phyloP scores from a whole-genome alignment of 441 rosid species.

The Brassica hybrid region DNA sequence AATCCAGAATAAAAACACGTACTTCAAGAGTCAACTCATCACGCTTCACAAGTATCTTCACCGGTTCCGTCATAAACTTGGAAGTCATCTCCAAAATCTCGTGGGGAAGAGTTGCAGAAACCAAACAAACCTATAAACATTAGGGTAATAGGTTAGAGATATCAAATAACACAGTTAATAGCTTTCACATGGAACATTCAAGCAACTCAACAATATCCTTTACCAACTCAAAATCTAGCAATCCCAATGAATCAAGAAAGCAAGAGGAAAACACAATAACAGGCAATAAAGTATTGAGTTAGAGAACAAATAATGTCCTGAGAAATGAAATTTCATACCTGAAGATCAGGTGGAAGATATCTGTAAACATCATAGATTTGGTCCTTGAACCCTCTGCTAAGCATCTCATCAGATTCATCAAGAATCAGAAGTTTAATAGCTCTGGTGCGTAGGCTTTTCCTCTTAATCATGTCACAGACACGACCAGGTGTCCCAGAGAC shows the following conservation, averaged over 20 bases:
- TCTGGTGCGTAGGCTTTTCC: slow-evolving; percentile 90
- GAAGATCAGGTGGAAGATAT: slow-evolving; percentile 97
- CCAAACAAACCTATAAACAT: slow-evolving; percentile 76
- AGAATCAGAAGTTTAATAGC: slow-evolving; percentile 78
- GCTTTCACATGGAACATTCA: slow-evolving; percentile 3
- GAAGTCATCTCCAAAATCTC: slow-evolving; percentile 92
- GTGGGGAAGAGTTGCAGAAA: slow-evolving; percentile 96
- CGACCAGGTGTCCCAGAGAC: slow-evolving; percentile 99
- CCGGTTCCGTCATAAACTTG: slow-evolving; percentile 98
- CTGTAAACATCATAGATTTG: slow-evolving; percentile 95
- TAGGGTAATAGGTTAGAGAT: slow-evolving; percentile 11
- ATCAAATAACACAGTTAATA: background rate
- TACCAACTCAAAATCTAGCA: background rate
- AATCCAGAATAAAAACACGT: background rate
- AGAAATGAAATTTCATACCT: slow-evolving; percentile 52
- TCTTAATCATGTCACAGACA: slow-evolving; percentile 98
- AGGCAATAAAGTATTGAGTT: too few relatives aligned
- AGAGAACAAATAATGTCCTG: background rate
- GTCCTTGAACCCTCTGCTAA: slow-evolving; percentile 98
- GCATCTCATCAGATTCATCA: slow-evolving; percentile 98
- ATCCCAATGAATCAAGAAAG: too few relatives aligned
- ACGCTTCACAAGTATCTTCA: slow-evolving; percentile 94
- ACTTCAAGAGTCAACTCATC: slow-evolving; percentile 98
- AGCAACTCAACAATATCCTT: background rate
- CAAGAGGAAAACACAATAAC: too few relatives aligned